phyloP scores from a whole-genome alignment of 2,329 filamentous ascomycete species.

The Arthrobotrys musiformis region DNA sequence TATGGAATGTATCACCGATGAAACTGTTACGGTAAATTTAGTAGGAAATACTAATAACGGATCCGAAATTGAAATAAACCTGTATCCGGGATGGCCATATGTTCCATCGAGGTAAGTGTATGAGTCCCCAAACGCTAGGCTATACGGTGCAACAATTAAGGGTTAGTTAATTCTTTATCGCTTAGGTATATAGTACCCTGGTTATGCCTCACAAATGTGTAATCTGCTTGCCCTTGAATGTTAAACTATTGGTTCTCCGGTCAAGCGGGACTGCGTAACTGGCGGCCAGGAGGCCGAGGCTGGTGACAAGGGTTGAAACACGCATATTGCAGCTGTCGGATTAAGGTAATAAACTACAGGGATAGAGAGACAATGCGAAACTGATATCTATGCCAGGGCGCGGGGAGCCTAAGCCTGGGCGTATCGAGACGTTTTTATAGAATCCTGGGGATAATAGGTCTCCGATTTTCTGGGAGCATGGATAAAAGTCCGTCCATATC shows the following conservation, averaged over 20 bases:
- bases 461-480: background rate
- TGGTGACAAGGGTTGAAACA: conserved; percentile 10
- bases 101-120: conserved; percentile 43
- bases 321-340: conserved; percentile 21
- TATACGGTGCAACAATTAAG: background rate
- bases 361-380: background rate
- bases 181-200: background rate
- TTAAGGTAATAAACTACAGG: background rate
- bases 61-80: background rate
- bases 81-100: conserved; percentile 33
- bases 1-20: conserved; percentile 32
- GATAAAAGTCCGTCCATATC: conserved; percentile 36
- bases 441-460: background rate
- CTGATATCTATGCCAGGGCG: background rate
- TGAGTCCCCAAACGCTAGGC: conserved; percentile 47
- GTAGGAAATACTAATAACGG: background rate
- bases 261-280: conserved; percentile 21
- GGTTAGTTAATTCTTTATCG: background rate
- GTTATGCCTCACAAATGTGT: conserved; percentile 34
- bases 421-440: background rate
- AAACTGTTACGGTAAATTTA: conserved; percentile 10
- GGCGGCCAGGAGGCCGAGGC: conserved; percentile 1
- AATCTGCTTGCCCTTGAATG: conserved; percentile 34
- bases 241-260: conserved; percentile 1
- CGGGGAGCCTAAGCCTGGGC: background rate